phyloP scores from a whole-genome alignment of 2,329 filamentous ascomycete species.

The Cadophora malorum region DNA sequence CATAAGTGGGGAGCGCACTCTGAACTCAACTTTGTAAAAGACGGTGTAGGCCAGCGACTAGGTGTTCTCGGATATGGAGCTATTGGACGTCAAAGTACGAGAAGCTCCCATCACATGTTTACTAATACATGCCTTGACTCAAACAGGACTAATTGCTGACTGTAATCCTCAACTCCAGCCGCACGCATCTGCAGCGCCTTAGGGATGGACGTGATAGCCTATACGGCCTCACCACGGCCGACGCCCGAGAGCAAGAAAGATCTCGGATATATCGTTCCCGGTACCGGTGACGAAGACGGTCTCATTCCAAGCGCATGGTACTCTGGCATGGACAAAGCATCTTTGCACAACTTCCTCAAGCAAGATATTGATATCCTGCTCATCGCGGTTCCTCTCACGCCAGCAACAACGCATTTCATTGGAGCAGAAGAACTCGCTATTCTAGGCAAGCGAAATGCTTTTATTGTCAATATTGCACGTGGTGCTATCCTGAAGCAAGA shows the following conservation, averaged over 20 bases:
- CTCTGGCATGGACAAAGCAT: constrained; percentile 44
- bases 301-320: constrained; percentile 48
- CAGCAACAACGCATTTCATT: constrained; percentile 48
- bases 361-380: constrained; percentile 49
- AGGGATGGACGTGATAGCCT: constrained; percentile 69
- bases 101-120: background rate
- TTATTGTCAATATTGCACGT: constrained; percentile 68
- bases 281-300: constrained; percentile 54
- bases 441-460: constrained; percentile 51
- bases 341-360: constrained; percentile 46
- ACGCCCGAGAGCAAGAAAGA: constrained; percentile 64
- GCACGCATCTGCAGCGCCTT: constrained; percentile 59
- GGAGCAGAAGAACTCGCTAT: constrained; percentile 49
- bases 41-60: constrained; percentile 63
- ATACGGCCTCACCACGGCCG: constrained; percentile 64
- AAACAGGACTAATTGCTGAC: constrained; percentile 8
- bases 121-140: background rate
- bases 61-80: constrained; percentile 54
- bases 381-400: constrained; percentile 48
- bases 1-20: constrained; percentile 55
- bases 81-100: constrained; percentile 51
- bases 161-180: constrained; percentile 31
- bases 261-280: constrained; percentile 66
- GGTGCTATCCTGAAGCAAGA: constrained; percentile 66
- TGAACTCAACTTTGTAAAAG: constrained; percentile 50